phyloP scores from a whole-genome alignment of 306 rosid species.

The Inga oerstediana region DNA sequence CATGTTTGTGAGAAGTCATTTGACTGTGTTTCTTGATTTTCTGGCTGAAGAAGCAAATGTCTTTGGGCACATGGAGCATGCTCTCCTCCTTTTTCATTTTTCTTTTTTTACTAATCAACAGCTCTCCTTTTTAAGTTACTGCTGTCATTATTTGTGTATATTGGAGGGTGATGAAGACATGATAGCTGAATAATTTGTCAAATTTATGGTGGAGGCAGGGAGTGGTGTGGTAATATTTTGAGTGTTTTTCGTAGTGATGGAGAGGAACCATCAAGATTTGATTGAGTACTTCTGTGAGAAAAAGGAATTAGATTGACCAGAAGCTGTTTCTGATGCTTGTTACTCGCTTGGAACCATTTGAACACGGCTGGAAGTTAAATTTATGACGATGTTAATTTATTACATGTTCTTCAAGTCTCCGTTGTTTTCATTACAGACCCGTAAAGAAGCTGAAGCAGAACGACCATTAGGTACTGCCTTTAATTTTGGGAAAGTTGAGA shows the following conservation, averaged over 20 bases:
- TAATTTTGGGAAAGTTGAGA: not conserved
- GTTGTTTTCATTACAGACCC: not conserved
- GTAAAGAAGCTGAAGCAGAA: not conserved
- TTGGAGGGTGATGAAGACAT: not conserved
- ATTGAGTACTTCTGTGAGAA: not conserved
- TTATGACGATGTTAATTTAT: not conserved
- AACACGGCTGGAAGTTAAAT: not conserved
- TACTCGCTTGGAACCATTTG: not conserved
- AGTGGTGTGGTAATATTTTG: not conserved
- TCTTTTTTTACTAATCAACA: not conserved
- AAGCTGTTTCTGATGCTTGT: not conserved
- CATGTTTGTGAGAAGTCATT: not conserved
- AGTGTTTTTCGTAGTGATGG: not conserved
- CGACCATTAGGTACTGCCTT: not conserved
- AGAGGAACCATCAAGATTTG: not conserved
- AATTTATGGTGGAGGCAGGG: not conserved
- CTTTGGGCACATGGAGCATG: not conserved
- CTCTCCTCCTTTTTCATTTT: too few species aligned
- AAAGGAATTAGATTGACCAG: not conserved
- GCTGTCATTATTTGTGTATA: not conserved
- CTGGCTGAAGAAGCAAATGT: not conserved
- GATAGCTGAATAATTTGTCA: not conserved
- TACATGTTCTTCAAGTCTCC: constrained; percentile 1
- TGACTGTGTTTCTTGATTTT: not conserved
- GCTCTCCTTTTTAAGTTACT: not conserved